These are phyloP conservation scores for Taiozyma sp. DNA, from an alignment of 1,139 yeast species.

Conservation along the genomic window DNA sequence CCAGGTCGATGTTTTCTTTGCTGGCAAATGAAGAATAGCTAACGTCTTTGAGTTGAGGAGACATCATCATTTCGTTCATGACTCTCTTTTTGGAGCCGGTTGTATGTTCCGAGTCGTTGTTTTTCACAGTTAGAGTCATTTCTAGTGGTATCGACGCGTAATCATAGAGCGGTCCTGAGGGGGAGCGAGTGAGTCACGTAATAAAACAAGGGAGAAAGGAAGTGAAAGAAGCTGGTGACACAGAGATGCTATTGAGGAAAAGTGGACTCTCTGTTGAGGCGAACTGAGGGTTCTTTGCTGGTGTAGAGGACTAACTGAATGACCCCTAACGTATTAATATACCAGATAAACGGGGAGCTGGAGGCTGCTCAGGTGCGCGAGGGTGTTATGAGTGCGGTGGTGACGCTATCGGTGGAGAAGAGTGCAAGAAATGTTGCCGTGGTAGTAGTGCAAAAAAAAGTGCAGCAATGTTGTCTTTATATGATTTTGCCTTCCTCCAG, in stretches of 20 bases:
- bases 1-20: constrained; percentile 4
- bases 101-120: neutral
- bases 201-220: neutral
- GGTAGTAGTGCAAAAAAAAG: neutral
- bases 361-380: neutral
- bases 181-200: neutral
- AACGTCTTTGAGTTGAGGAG: constrained; percentile 21
- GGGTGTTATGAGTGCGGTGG: neutral
- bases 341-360: neutral
- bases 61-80: constrained; percentile 18
- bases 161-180: neutral
- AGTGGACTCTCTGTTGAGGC: neutral
- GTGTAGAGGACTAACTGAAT: neutral
- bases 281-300: neutral
- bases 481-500: neutral
- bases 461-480: neutral
- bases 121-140: neutral
- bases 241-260: neutral
- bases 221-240: neutral
- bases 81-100: constrained; percentile 19
- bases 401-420: neutral
- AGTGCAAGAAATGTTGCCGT: neutral
- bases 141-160: neutral
- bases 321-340: neutral
- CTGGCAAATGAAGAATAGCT: constrained; percentile 8